A percentile compares a stretch with the other conserved stretches of the same genome.
phyloP scores from a whole-genome alignment of 2,329 filamentous ascomycete genomes.

The Cyphellophora europaea region DNA sequence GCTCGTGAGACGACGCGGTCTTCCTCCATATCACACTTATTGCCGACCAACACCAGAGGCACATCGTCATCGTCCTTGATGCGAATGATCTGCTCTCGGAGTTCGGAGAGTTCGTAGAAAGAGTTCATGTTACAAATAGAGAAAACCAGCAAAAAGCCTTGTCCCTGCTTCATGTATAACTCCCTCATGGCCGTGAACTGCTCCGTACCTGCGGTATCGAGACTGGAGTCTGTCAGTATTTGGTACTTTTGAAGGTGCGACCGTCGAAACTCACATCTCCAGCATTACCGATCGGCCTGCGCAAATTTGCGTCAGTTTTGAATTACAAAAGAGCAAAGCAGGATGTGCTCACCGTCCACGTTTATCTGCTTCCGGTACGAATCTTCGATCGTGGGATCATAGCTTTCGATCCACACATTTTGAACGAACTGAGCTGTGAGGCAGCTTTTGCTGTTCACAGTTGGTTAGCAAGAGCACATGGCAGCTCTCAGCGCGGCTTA shows the following conservation, averaged over 20 bases:
- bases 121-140: slow-evolving; percentile 80
- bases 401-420: slow-evolving; percentile 89
- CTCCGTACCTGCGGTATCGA: slow-evolving; percentile 85
- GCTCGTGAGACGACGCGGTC: slow-evolving; percentile 69
- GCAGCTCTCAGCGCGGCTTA: not conserved
- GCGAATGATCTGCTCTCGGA: slow-evolving; percentile 81
- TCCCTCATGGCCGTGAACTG: slow-evolving; percentile 65
- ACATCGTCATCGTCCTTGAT: slow-evolving; percentile 83
- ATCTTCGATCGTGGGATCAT: slow-evolving; percentile 81
- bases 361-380: slow-evolving; percentile 82
- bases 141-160: slow-evolving; percentile 86
- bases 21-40: slow-evolving; percentile 85
- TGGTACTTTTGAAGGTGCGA: slow-evolving; percentile 2
- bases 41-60: slow-evolving; percentile 83
- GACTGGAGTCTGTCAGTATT: slow-evolving; percentile 34
- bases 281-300: slow-evolving; percentile 75
- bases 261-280: slow-evolving; percentile 59
- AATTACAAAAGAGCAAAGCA: slow-evolving; percentile 5
- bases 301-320: slow-evolving; percentile 27
- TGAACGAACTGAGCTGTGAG: slow-evolving; percentile 89
- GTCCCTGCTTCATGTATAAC: slow-evolving; percentile 86
- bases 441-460: slow-evolving; percentile 89
- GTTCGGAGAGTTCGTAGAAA: slow-evolving; percentile 68
- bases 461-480: slow-evolving; percentile 12
- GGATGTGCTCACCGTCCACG: slow-evolving; percentile 62